Conservation (phyloP, 148 eudicot species). For the Vaccinium macrocarpon region DNA sequence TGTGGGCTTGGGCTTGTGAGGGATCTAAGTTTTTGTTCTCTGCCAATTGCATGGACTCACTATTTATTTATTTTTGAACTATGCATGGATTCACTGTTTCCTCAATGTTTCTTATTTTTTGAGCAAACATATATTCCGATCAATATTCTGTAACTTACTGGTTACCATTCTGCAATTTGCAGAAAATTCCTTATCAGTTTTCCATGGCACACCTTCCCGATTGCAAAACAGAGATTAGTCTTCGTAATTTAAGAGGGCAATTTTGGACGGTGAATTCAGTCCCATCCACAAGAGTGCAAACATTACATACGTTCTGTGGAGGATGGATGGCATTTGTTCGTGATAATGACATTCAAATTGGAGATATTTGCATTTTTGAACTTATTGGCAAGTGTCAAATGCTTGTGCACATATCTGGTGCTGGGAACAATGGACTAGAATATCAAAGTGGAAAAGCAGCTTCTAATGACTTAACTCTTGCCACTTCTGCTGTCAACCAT, state of each 20-base stretch:
- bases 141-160: neutral
- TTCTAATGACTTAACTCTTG: constrained; percentile 23
- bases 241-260: constrained; percentile 67
- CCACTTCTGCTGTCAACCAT: constrained; percentile 16
- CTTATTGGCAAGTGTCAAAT: constrained; percentile 70
- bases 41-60: neutral
- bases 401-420: constrained; percentile 69
- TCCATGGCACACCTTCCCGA: constrained; percentile 63
- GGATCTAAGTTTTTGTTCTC: neutral
- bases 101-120: neutral
- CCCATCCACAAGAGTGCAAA: constrained; percentile 48
- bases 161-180: constrained; percentile 20
- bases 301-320: constrained; percentile 68
- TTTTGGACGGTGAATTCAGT: constrained; percentile 70
- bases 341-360: constrained; percentile 66
- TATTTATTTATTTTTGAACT: neutral
- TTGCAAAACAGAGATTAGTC: constrained; percentile 55
- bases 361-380: constrained; percentile 91
- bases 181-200: constrained; percentile 77
- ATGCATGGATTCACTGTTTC: neutral
- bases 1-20: neutral
- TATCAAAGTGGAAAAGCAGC: constrained; percentile 36
- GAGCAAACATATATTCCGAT: neutral
- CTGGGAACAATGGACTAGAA: constrained; percentile 58
- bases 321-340: constrained; percentile 95